Base-by-base conservation (phyloP, 1,284 basidiomycete species). In the Rhodotorula mucilaginosa region DNA sequence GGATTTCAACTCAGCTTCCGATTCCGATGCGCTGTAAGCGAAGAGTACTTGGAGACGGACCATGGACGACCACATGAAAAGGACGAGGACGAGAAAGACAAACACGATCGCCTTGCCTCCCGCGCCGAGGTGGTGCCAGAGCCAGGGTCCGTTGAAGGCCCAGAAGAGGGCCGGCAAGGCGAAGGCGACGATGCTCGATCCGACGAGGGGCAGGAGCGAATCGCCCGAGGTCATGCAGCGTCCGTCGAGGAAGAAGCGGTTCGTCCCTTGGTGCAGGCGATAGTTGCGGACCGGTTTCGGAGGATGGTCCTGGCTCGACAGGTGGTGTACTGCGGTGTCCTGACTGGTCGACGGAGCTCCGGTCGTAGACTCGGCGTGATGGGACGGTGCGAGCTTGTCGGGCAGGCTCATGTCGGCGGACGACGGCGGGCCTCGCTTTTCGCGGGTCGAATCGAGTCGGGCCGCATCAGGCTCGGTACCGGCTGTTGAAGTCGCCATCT, bases 171-270 rank as follows among this genome's bases (percentile, higher is more conserved):
- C 71, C 2, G 78, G 75, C 21, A 78, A n/a, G 6, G 69, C 18
- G 57, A 77, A 15, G 2, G 74, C 82, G 26, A 94, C 69, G 7
- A 82, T 79, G 64, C 93, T 81, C 5, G 87, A 87, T 0, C 84
- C 84, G 12, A 91, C 78, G 76, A 95, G 91, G 6, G 92, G 90
- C 83, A 86, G 87, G 0, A 89, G 88, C 31, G 87, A 86, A 81
- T 96, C 93, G 6, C 91, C 91, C n/a, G 92, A 92, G 0, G 89
- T 90, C 75, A 96, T 82, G 19, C 92, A 70, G 66, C 83, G 85
- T 0, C 93, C 94, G 1, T 83, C 77, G 64, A 89, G 83, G 78
- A 89, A 89, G 64, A 71, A 74, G 21, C 68, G 65, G 34, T 68
- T 72, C 31, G 34, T 52, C 2, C 71, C 71, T 5, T 31, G 31